These are phyloP conservation scores for Chalciporus sphaerocephalus DNA, from an alignment of 768 basidiomycete species.

Conservation along the genomic window DNA sequence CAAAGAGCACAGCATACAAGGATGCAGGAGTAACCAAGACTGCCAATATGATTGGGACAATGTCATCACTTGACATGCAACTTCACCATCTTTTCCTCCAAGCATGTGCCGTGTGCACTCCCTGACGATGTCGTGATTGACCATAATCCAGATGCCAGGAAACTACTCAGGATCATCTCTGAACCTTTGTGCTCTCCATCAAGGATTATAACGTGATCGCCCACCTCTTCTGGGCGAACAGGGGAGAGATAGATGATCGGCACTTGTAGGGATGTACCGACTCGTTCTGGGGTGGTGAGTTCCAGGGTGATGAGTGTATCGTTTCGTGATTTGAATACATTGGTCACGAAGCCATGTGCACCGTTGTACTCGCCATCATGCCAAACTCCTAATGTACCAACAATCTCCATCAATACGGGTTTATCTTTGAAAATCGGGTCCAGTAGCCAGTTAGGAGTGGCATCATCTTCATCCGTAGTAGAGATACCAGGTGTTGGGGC, in stretches of 20 bases:
- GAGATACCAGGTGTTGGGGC: conserved; percentile 31
- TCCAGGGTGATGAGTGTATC: conserved; percentile 29
- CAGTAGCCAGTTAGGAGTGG: conserved; percentile 26
- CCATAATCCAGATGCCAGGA: conserved; percentile 29
- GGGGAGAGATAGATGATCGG: conserved; percentile 41
- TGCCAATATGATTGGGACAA: too few species aligned
- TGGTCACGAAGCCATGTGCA: conserved; percentile 26
- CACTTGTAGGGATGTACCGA: conserved; percentile 34
- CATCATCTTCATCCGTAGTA: conserved; percentile 27
- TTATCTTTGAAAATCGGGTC: conserved; percentile 27
- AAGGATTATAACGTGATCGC: conserved; percentile 49
- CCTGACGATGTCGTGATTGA: conserved; percentile 19
- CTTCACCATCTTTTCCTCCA: conserved; percentile 25
- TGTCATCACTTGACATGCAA: conserved; percentile 18
- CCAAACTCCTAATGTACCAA: conserved; percentile 24
- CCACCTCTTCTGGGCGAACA: conserved; percentile 34
- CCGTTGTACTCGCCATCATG: conserved; percentile 28
- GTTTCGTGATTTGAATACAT: conserved; percentile 22
- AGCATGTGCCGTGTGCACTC: conserved; percentile 6
- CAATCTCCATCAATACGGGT: conserved; percentile 28
- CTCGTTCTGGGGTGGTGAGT: conserved; percentile 30
- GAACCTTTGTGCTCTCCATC: conserved; percentile 41
- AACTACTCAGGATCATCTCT: conserved; percentile 43
- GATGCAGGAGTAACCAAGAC: conserved; percentile 1
- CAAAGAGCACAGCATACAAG: not conserved